Evolutionary conservation across 1,139 yeast genomes (phyloP).

Genomic region (Yamadazyma jaroonii): DNA sequence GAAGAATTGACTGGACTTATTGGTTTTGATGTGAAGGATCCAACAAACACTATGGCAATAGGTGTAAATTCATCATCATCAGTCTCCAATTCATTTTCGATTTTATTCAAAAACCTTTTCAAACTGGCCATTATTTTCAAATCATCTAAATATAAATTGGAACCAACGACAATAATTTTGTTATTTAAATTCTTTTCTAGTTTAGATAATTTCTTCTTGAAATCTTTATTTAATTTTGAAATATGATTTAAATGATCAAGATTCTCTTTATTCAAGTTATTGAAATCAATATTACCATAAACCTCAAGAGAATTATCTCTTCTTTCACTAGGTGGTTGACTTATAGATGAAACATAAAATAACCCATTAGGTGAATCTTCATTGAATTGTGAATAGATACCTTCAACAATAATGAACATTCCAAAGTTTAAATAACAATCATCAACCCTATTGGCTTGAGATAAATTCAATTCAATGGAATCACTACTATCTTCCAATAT

Average conservation of each 20-base stretch:
- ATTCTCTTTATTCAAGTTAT: slow-evolving; percentile 51
- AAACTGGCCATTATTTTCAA: slow-evolving; percentile 35
- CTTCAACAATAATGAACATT: slow-evolving; percentile 78
- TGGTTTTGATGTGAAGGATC: slow-evolving; percentile 69
- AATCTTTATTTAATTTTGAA: slow-evolving; percentile 55
- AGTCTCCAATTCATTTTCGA: slow-evolving; percentile 42
- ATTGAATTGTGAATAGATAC: slow-evolving; percentile 71
- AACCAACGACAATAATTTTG: slow-evolving; percentile 67
- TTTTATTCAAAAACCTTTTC: slow-evolving; percentile 48
- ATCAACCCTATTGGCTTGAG: slow-evolving; percentile 60
- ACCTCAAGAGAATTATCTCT: slow-evolving; percentile 64
- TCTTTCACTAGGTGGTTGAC: slow-evolving; percentile 87
- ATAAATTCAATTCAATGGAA: slow-evolving; percentile 65
- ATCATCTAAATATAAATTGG: slow-evolving; percentile 68
- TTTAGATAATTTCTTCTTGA: slow-evolving; percentile 51
- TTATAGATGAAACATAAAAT: slow-evolving; percentile 73
- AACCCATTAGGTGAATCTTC: slow-evolving; percentile 40
- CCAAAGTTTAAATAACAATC: slow-evolving; percentile 79
- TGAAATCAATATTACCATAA: slow-evolving; percentile 76
- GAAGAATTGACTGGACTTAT: slow-evolving; percentile 47
- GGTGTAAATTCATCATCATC: slow-evolving; percentile 45
- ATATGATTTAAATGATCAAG: slow-evolving; percentile 18
- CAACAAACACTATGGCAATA: slow-evolving; percentile 44
- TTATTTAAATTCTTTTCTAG: slow-evolving; percentile 57
- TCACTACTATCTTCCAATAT: slow-evolving; percentile 82